Evolutionary conservation across 805 yeast species (phyloP).

Genomic region (Pichia pseudocactophila): DNA sequence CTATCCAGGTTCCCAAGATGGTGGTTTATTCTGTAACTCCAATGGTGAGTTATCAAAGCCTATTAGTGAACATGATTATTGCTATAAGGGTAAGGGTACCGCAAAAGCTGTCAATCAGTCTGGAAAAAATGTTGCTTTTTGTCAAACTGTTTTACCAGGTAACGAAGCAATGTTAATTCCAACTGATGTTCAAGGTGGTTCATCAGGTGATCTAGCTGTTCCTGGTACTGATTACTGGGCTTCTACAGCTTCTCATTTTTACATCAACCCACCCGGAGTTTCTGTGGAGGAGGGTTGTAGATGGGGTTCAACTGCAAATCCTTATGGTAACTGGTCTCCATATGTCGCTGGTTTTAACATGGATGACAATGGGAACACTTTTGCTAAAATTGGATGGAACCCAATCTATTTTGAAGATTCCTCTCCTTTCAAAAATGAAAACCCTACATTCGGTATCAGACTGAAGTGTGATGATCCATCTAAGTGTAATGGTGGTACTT

Average conservation of each 20-base stretch:
- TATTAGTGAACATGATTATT: conserved; percentile 47
- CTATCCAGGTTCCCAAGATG: conserved; percentile 71
- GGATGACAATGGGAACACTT: conserved; percentile 63
- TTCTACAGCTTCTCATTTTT: conserved; percentile 77
- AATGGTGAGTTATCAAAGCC: conserved; percentile 63
- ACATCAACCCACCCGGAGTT: conserved; percentile 77
- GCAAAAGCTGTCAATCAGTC: conserved; percentile 49
- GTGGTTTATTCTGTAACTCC: conserved; percentile 71
- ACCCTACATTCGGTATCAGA: conserved; percentile 64
- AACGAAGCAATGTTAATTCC: conserved; percentile 93
- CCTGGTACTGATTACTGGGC: conserved; percentile 85
- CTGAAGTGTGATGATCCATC: conserved; percentile 63
- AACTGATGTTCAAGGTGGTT: conserved; percentile 48
- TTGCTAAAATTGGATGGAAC: conserved; percentile 84
- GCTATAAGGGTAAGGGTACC: conserved; percentile 72
- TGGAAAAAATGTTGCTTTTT: conserved; percentile 59
- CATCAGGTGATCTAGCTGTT: conserved; percentile 57
- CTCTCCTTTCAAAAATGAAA: conserved; percentile 42
- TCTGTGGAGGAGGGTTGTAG: conserved; percentile 67
- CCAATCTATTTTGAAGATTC: conserved; percentile 65
- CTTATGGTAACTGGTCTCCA: conserved; percentile 88
- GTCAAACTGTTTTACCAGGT: conserved; percentile 92
- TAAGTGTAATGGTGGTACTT: conserved; percentile 67
- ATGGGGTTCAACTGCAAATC: conserved; percentile 67
- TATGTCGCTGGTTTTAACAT: conserved; percentile 88